These are phyloP conservation scores for Chlorella vulgaris DNA, from an alignment of 139 green algal species.

Conservation along the genomic window DNA sequence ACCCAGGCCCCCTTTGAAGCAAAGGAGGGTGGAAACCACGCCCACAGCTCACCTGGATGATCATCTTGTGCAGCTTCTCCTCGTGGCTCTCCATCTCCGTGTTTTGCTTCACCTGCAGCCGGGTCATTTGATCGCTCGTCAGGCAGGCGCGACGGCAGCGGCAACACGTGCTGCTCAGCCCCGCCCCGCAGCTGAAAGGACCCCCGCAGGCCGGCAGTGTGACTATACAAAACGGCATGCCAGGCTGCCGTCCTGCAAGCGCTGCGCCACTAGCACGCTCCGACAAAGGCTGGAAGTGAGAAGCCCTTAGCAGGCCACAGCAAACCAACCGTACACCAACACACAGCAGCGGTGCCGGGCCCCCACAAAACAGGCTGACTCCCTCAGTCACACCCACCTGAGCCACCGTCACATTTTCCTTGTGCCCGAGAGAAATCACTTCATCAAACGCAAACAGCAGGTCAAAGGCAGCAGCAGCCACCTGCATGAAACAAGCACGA, in stretches of 20 bases:
- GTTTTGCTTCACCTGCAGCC: constrained; percentile 88
- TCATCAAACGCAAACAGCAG: constrained; percentile 99
- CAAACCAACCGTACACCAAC: too few species aligned
- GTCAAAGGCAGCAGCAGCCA: constrained; percentile 81
- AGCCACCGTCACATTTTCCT: constrained; percentile 63
- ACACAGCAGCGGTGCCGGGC: neutral
- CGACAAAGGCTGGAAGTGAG: neutral
- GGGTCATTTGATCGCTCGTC: neutral
- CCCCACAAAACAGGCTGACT: too few species aligned
- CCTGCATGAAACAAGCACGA: neutral
- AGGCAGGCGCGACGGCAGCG: neutral
- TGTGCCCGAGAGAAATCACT: constrained; percentile 93
- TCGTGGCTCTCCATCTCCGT: constrained; percentile 98
- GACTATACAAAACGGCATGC: too few species aligned
- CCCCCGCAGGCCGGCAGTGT: too few species aligned
- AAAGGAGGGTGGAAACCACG: too few species aligned
- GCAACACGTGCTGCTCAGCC: neutral
- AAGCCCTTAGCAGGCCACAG: too few species aligned
- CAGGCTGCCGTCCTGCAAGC: too few species aligned
- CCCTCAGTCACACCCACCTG: constrained; percentile 88
- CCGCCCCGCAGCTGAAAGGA: too few species aligned
- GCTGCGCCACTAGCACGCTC: too few species aligned
- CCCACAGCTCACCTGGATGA: constrained; percentile 78
- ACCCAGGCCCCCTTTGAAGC: neutral
- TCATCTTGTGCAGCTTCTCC: constrained; percentile 99